Evolutionary conservation across 768 basidiomycete genomes (phyloP).

Genomic region (Boletus subparvulus): DNA sequence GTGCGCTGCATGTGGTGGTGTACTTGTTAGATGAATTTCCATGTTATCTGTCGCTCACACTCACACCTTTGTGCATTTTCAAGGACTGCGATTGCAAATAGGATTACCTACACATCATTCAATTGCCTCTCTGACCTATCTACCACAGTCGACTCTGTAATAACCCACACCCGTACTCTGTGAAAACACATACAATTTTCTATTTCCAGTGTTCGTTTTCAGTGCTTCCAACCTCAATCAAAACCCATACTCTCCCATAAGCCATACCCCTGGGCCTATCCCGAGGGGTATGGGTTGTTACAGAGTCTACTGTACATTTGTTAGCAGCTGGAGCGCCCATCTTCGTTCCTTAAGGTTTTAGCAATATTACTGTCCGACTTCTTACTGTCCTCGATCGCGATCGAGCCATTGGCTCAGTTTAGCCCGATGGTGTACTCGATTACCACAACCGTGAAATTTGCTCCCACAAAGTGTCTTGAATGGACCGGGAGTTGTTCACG

Average conservation of each 20-base stretch:
- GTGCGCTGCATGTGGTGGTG: neutral
- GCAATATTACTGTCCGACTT: neutral
- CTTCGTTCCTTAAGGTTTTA: neutral
- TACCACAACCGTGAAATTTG: neutral
- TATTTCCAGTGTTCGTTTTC: too few relatives aligned
- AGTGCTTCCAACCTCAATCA: too few relatives aligned
- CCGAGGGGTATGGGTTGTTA: too few relatives aligned
- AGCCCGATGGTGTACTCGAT: constrained; percentile 4
- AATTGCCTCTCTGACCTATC: neutral
- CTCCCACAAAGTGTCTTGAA: neutral
- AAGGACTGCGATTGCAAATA: neutral
- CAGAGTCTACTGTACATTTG: neutral
- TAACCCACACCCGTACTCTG: too few relatives aligned
- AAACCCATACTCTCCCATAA: too few relatives aligned
- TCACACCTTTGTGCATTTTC: neutral
- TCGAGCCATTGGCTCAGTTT: constrained; percentile 13
- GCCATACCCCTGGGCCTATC: too few relatives aligned
- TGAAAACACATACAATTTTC: too few relatives aligned
- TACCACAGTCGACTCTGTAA: neutral
- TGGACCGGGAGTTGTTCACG: neutral
- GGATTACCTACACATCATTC: neutral
- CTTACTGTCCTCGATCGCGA: constrained; percentile 17
- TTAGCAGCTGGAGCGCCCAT: neutral
- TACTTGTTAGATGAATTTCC: neutral
- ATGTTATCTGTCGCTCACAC: neutral